Evolutionary conservation across 225 moss, liverwort and hornwort species (phyloP), one percentile per base, ranked within the genome.

Genomic region (Sphagnum tenellum): DNA sequence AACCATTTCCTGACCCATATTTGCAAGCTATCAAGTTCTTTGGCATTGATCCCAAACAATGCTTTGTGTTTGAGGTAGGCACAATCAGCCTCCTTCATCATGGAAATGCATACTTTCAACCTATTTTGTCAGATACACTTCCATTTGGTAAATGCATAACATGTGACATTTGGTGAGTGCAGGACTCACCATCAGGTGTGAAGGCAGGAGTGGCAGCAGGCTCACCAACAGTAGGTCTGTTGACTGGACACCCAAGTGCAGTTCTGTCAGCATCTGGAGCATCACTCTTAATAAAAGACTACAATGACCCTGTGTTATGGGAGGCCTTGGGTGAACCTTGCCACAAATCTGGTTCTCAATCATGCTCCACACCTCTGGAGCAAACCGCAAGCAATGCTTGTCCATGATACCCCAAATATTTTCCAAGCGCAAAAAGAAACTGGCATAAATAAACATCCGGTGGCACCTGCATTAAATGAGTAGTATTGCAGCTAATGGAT

Each of bases 181-280:
- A 84, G 80, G 84, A 84, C 68, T 84, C 84, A 50, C 84, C 84
- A 5, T 65, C 84, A 8, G 84, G 84, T 58, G 60, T 77, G 4
- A 68, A 44, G 56, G 80, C 84, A 44, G 80, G 74, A 48, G 80
- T 77, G 5, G 75, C 84, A 7, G 80, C 84, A 66, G 67, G 64
- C 2, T 55, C 77, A 4, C 46, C 77, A 29, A 73, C 73, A 49
- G 73, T 84, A 59, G 84, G 75, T 4, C 46, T 84, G 51, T 80
- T 77, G 7, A 84, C 84, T 3, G 77, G 84, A 0, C 80, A 84
- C 61, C 59, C 70, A 5, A 71, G 77, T 68, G 69, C 64, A 54
- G 56, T 67, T 7, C 71, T 84, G 64, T 3, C 72, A 12, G 65
- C 67, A 5, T 65, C 65, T 2, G 84, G 80, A 14, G 84, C 84